A percentile compares a stretch with the other conserved stretches of the same genome.
These are phyloP conservation scores for Leishmania aethiopica DNA, from an alignment of 208 protist species.

Conservation along the genomic window DNA sequence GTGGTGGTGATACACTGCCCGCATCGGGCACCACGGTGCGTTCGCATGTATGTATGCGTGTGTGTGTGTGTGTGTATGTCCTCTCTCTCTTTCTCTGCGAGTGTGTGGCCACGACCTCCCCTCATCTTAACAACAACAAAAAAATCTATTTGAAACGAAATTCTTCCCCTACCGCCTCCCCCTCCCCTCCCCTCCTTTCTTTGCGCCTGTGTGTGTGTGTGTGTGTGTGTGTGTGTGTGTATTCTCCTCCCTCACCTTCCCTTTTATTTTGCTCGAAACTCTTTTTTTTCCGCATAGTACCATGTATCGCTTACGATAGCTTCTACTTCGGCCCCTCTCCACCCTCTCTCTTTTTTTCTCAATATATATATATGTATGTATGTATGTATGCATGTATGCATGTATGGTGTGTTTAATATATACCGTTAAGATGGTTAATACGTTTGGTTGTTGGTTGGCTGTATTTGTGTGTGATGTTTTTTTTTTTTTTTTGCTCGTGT, in stretches of 20 bases:
- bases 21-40: neutral
- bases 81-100: neutral
- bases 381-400: neutral
- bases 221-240: neutral
- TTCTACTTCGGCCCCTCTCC: no score
- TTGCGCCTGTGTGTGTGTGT: neutral
- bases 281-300: no score
- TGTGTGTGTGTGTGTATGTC: neutral
- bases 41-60: neutral
- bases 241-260: neutral
- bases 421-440: no score
- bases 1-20: neutral
- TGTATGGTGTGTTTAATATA: neutral
- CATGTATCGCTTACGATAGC: no score
- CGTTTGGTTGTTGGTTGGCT: neutral
- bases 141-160: neutral
- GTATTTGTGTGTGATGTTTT: neutral
- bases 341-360: no score
- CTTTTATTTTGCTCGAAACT: neutral
- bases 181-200: neutral
- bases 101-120: neutral
- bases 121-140: neutral
- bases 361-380: neutral
- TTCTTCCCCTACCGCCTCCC: neutral
- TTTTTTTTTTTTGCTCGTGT: neutral